Evolutionary conservation across 2,329 filamentous ascomycete genomes (phyloP).

Genomic region (Myotisia sp.): DNA sequence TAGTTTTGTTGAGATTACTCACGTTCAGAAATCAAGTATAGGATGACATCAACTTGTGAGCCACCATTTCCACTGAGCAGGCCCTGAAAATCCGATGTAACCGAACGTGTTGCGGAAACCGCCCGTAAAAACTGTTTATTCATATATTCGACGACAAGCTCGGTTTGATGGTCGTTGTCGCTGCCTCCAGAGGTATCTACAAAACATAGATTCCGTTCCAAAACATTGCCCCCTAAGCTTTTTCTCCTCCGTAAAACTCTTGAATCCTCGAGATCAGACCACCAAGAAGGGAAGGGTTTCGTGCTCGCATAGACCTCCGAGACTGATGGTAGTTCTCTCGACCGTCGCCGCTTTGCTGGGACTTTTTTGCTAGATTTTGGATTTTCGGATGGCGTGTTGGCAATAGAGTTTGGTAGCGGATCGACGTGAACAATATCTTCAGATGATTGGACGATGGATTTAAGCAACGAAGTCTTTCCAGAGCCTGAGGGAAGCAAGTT

Average conservation of each 20-base stretch:
- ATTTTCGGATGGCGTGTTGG: slow-evolving; percentile 11
- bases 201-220: slow-evolving; percentile 89
- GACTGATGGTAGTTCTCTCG: slow-evolving; percentile 25
- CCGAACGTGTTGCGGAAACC: slow-evolving; percentile 46
- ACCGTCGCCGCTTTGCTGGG: slow-evolving; percentile 10
- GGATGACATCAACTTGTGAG: slow-evolving; percentile 65
- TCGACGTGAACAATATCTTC: slow-evolving; percentile 93
- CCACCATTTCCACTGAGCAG: slow-evolving; percentile 71
- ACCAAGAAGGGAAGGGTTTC: slow-evolving; percentile 78
- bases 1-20: slow-evolving; percentile 20
- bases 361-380: slow-evolving; percentile 4
- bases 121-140: slow-evolving; percentile 54
- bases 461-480: slow-evolving; percentile 82
- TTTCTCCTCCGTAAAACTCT: slow-evolving; percentile 47
- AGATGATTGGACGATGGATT: slow-evolving; percentile 71
- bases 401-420: slow-evolving; percentile 29
- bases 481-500: slow-evolving; percentile 39
- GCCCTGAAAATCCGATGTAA: slow-evolving; percentile 59
- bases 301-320: slow-evolving; percentile 66
- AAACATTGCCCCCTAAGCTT: slow-evolving; percentile 58
- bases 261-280: slow-evolving; percentile 61
- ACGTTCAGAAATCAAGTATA: slow-evolving; percentile 70
- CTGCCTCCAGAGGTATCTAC: slow-evolving; percentile 60
- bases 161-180: slow-evolving; percentile 39
- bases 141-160: slow-evolving; percentile 54